Base-by-base conservation (phyloP, 495 filamentous ascomycete species). In the Aspergillus incahuasiensis region DNA sequence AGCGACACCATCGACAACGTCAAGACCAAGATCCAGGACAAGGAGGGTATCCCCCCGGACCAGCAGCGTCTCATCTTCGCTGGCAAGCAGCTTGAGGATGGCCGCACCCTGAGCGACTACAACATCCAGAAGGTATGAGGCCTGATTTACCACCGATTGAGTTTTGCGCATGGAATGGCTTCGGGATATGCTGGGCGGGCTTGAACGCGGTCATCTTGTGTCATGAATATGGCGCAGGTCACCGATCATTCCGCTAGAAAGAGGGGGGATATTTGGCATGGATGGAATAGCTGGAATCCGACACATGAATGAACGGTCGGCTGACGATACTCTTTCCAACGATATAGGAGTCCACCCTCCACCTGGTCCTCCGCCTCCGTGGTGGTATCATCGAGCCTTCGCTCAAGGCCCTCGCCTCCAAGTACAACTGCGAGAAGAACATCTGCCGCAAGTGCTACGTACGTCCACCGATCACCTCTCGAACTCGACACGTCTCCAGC, bases 391-490 rank as follows among this genome's bases (percentile, higher is more conserved):
- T 98, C 71, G 94, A 98, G 83, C 94, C 94, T 68, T 96, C 91
- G 65, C 85, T 98, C 68, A 98, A 98, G 86, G 95, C 91, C 57
- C 87, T 98, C 61, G 94, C 94, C 63, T 88, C 85, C 80, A 97
- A 96, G 83, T 97, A 91, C 86, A 98, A 98, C 83, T 97, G 92
- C 87, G 94, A 98, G 60, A 98, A 98, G 88, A 89, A 89, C 85
- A 96, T 98, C 78, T 98, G 94, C 88, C 92, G 94, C 81, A 97
- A 98, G 86, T 98, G 92, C 86, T 97, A 96, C 76, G 89, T 91
- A 82, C 64, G 86, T 85, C 47, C 19, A 38, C 43, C 24, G 20
- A 5, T n/a, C 32, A n/a, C 15, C 15, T 32, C 21, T 28, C 25
- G 25, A 28, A 12, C 7, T 30, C 35, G 22, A 39, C 34, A 15